A percentile compares a stretch with the other conserved stretches of the same genome.
These are phyloP conservation scores for Teratosphaeria zuluensis DNA, from an alignment of 2,329 filamentous ascomycete genomes.

Conservation along the genomic window DNA sequence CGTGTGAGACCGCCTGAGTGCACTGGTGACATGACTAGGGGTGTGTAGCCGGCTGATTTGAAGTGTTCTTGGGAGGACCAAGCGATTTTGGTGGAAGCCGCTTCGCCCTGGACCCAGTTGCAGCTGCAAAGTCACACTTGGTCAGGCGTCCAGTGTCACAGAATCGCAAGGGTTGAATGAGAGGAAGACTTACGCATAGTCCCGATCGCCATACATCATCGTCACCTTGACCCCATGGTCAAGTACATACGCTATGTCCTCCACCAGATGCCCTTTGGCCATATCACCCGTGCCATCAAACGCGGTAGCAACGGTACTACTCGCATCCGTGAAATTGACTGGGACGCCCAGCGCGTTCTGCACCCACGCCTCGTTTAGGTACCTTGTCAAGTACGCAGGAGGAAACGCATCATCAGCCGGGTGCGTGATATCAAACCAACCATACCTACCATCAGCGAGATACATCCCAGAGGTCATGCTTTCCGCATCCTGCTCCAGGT, in stretches of 20 bases:
- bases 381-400: conserved; percentile 44
- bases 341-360: conserved; percentile 50
- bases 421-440: conserved; percentile 48
- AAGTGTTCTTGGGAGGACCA: conserved; percentile 38
- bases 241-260: conserved; percentile 33
- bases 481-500: conserved; percentile 29
- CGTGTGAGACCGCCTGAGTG: conserved; percentile 22
- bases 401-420: conserved; percentile 32
- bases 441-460: conserved; percentile 31
- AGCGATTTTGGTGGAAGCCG: conserved; percentile 40
- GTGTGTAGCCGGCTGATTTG: conserved; percentile 39
- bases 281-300: conserved; percentile 35
- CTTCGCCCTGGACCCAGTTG: conserved; percentile 50
- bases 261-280: conserved; percentile 24
- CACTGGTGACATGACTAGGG: conserved; percentile 17
- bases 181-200: conserved; percentile 32
- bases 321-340: conserved; percentile 1
- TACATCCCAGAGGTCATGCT: conserved; percentile 40
- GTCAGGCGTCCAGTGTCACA: neutral
- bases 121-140: neutral
- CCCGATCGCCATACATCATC: conserved; percentile 59
- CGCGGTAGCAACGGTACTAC: conserved; percentile 32
- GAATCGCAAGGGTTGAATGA: neutral
- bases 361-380: conserved; percentile 47
- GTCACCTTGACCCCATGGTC: conserved; percentile 46